Evolutionary conservation across 2,329 filamentous ascomycete species (phyloP).

Genomic region (Colletotrichum caudatum): DNA sequence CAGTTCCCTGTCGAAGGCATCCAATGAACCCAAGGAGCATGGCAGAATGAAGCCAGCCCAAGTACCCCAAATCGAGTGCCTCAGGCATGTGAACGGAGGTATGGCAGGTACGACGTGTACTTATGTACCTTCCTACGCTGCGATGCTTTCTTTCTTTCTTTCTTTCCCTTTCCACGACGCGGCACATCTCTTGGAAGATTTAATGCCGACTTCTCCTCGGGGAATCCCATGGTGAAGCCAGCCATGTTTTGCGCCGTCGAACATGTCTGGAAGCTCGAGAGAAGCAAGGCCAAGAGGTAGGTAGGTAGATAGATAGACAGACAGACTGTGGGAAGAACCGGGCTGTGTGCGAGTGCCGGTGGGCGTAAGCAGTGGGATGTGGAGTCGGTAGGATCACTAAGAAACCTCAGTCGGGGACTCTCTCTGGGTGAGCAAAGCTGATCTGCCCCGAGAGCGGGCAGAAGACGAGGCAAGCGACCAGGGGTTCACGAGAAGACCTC

Average conservation of each 20-base stretch:
- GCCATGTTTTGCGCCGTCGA: background rate
- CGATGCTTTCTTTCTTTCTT: background rate
- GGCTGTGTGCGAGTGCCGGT: conserved; percentile 14
- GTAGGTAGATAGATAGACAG: background rate
- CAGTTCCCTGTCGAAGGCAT: background rate
- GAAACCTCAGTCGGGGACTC: conserved; percentile 35
- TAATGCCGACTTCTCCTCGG: too few species aligned
- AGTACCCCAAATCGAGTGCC: background rate
- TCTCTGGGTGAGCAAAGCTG: conserved; percentile 15
- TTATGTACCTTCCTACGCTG: background rate
- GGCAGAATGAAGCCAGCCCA: background rate
- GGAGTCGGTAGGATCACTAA: conserved; percentile 35
- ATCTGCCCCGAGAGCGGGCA: conserved; percentile 39
- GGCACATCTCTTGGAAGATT: too few species aligned
- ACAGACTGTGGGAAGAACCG: conserved; percentile 32
- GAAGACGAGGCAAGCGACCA: background rate
- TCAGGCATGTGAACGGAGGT: background rate
- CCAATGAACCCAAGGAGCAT: background rate
- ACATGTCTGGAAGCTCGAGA: conserved; percentile 2
- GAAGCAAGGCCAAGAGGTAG: background rate
- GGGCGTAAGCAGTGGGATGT: background rate
- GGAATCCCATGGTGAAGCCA: too few species aligned
- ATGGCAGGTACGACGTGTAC: background rate
- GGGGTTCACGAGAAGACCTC: conserved; percentile 38
- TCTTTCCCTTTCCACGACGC: background rate